A percentile compares a stretch with the other conserved stretches of the same genome.
Evolutionary conservation across 495 filamentous ascomycete species (phyloP).

Genomic region (Podospora appendiculata): DNA sequence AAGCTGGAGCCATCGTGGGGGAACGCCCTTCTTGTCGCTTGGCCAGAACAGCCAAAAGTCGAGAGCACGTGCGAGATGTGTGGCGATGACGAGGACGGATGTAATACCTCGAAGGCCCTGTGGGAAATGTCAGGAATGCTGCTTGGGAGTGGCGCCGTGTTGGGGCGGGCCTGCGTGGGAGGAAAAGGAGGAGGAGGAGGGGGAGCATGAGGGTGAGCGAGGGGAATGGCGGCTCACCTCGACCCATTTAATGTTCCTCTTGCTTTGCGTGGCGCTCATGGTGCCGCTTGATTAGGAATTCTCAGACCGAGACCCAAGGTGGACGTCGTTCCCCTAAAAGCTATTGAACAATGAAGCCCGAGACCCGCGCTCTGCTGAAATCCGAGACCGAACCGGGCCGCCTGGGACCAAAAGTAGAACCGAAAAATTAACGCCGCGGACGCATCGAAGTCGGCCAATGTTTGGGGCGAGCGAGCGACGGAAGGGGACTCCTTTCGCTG

Average conservation of each 20-base stretch:
- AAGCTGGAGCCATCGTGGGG: slow-evolving; percentile 47
- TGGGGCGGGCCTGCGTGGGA: too few relatives aligned
- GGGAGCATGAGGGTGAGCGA: background rate
- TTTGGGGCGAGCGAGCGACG: too few relatives aligned
- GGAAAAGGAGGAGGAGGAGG: background rate
- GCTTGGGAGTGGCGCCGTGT: too few relatives aligned
- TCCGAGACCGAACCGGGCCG: too few relatives aligned
- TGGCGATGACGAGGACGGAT: slow-evolving; percentile 55
- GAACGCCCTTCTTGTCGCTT: slow-evolving; percentile 33
- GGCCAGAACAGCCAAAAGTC: slow-evolving; percentile 51
- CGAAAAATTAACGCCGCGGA: too few relatives aligned
- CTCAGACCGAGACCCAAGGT: background rate
- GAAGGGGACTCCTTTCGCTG: too few relatives aligned
- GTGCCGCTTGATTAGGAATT: background rate
- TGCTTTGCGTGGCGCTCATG: slow-evolving; percentile 12
- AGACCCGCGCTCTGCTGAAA: too few relatives aligned
- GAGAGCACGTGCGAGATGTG: slow-evolving; percentile 54
- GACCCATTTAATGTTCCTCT: slow-evolving; percentile 30
- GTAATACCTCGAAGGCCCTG: slow-evolving; percentile 58
- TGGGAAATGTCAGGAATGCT: background rate
- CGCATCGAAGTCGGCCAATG: too few relatives aligned
- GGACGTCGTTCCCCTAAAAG: background rate
- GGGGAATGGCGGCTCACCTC: slow-evolving; percentile 16
- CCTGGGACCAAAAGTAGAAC: too few relatives aligned
- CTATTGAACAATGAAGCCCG: too few relatives aligned